These are phyloP conservation scores for Kwoniella bestiolae DNA, from an alignment of 768 basidiomycete species.

Conservation along the genomic window DNA sequence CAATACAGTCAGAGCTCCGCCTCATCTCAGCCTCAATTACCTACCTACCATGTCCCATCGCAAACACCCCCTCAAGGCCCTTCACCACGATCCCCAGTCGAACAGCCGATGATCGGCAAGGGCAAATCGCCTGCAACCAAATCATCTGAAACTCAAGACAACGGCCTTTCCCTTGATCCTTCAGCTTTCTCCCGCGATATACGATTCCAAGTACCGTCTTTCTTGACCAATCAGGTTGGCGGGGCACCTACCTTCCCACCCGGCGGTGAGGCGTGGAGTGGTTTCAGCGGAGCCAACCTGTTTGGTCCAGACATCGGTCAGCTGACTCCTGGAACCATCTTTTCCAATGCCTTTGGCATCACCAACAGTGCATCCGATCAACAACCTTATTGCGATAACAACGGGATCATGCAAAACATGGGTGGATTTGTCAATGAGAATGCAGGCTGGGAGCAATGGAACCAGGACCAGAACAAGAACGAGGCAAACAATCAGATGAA, in stretches of 20 bases:
- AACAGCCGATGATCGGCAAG: conserved; percentile 10
- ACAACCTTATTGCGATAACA: conserved; percentile 22
- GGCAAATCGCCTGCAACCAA: conserved; percentile 27
- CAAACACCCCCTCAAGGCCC: conserved; percentile 20
- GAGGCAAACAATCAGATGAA: neutral
- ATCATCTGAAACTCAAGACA: conserved; percentile 16
- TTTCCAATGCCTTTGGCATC: conserved; percentile 33
- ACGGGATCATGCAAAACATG: neutral
- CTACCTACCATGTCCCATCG: conserved; percentile 10
- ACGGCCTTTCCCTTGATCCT: conserved; percentile 50
- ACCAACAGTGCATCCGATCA: conserved; percentile 1
- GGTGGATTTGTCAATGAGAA: conserved; percentile 1
- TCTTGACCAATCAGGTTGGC: conserved; percentile 38
- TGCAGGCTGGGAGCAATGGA: conserved; percentile 7
- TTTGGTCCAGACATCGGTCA: conserved; percentile 24
- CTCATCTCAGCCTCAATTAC: conserved; percentile 14
- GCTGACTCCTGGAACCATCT: conserved; percentile 44
- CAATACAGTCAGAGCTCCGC: conserved; percentile 21
- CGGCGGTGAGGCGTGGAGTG: conserved; percentile 56
- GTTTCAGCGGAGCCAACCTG: conserved; percentile 37
- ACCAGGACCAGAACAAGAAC: conserved; percentile 3
- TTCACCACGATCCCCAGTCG: conserved; percentile 12
- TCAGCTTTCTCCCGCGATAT: conserved; percentile 53
- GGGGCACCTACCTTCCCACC: conserved; percentile 53
- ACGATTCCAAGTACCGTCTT: conserved; percentile 50